Evolutionary conservation across 164 flowering plant genomes (phyloP).

Genomic region (Chimonanthus salicifolius): DNA sequence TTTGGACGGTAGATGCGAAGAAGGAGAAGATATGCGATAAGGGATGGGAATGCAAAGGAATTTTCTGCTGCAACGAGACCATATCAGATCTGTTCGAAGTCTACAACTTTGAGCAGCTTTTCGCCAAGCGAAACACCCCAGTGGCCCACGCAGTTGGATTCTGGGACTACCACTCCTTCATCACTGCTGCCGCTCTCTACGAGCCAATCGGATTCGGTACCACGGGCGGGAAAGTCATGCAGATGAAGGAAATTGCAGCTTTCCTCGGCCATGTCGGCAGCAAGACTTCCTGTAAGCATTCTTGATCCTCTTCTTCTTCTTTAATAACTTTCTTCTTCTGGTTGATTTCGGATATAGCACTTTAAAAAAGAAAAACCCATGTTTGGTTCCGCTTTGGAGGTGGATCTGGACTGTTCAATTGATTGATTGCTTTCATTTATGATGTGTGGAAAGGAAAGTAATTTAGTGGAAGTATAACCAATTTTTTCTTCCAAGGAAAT

Average conservation of each 20-base stretch:
- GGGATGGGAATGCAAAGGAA: constrained; percentile 79
- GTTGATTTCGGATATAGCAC: too few species aligned
- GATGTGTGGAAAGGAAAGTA: too few species aligned
- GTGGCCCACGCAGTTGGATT: constrained; percentile 80
- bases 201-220: constrained; percentile 88
- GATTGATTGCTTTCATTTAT: too few species aligned
- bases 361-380: too few species aligned
- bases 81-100: constrained; percentile 65
- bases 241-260: constrained; percentile 82
- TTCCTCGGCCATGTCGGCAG: constrained; percentile 86
- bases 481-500: too few species aligned
- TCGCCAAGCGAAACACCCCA: constrained; percentile 77
- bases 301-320: background rate
- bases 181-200: constrained; percentile 48
- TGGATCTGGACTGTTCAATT: too few species aligned
- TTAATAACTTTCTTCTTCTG: background rate
- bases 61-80: constrained; percentile 72
- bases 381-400: too few species aligned
- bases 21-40: constrained; percentile 42
- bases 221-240: constrained; percentile 63
- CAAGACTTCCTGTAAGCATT: constrained; percentile 64
- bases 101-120: constrained; percentile 81
- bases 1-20: constrained; percentile 31
- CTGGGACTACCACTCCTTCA: constrained; percentile 83
- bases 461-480: too few species aligned